Evolutionary conservation across 2,329 filamentous ascomycete genomes (phyloP), one percentile per base, ranked within the genome.

Genomic region (Cryphonectria radicalis): DNA sequence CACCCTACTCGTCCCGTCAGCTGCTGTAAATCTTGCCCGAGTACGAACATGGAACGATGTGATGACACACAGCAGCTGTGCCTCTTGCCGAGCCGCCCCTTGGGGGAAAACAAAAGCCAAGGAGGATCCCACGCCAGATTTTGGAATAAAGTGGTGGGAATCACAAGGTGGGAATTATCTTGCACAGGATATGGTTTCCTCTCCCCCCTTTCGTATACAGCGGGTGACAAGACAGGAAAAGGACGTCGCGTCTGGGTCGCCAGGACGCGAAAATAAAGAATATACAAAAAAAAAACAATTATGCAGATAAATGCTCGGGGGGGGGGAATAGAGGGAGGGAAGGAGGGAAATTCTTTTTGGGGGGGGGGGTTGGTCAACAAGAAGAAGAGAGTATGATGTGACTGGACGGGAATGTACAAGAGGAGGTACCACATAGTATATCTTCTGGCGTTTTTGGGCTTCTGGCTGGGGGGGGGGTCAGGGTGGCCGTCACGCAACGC

Each of bases 1-100:
- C 64, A 70, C 71, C 50, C 71, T 72, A 63, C 53, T 63, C 55
- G 62, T 71, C 66, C 66, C 53, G 65, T 72, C 50, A 72, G 71
- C 66, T 68, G 71, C 65, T 70, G 68, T 42, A 40, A 46, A 25
- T n/a, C 46, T 43, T 67, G 37, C 35, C 66, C 66, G 55, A 60
- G 66, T 60, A 57, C 40, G 40, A 67, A 57, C 46, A 55, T 40
- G 59, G 22, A 59, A 59, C 35, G 17, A 62, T 19, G 35, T 59
- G 17, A 62, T 28, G 35, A 60, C 66, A 67, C 55, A 60, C 66
- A 46, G 66, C n/a, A 60, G 66, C 46, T 50, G 46, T 50, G 46
- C 46, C 46, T 50, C 46, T 50, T 67, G 66, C 66, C 55, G 55
- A 46, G 66, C 55, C 55, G 53, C 28, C 37, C 32, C 66, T 60